Base-by-base conservation (phyloP, 257 asterid genomes). In the Vinca minor region DNA sequence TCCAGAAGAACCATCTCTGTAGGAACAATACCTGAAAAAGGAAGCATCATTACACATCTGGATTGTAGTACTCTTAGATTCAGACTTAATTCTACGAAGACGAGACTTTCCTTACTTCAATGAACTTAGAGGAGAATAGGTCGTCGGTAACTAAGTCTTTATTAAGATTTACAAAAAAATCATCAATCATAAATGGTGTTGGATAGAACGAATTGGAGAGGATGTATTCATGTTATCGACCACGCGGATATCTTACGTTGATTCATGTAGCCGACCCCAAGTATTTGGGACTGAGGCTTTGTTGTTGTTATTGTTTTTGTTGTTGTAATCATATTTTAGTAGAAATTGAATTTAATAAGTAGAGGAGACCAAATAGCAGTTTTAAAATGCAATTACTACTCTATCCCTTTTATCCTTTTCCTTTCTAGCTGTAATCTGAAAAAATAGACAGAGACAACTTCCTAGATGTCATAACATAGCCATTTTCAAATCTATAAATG, bases 21-120 rank as follows among this genome's bases (percentile, higher is more conserved):
- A 71, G 98, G 96, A 80, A 92, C 96, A 69, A 89, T 82, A 59
- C 96, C 98, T 92, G 91, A 68, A 73, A 68, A 64, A 20, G 66
- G 68, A 58, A 66, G 52, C 3, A n/a, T n/a, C n/a, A 14, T 42
- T 31, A 10, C 48, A 23, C 15, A 2, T n/a, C 21, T 48, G 23
- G 13, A 56, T 31, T 21, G 20, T 31, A 31, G 5, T 18, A 56
- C 17, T 56, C 49, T 53, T 4, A 29, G n/a, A 18, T 29, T 15
- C 39, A 55, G 14, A 55, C 13, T 29, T 1, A 55, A 29, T 29
- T 55, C 39, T 13, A 5, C 23, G 1, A 18, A 56, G 7, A 56
- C 4, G 20, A 55, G 38, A 15, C 31, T 55, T 55, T 4, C 41
- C 13, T n/a, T n/a, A n/a, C n/a, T 53, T 56, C 25, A 8, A 56